Evolutionary conservation across 2,329 filamentous ascomycete genomes (phyloP).

Genomic region (Aspergillus terreus): DNA sequence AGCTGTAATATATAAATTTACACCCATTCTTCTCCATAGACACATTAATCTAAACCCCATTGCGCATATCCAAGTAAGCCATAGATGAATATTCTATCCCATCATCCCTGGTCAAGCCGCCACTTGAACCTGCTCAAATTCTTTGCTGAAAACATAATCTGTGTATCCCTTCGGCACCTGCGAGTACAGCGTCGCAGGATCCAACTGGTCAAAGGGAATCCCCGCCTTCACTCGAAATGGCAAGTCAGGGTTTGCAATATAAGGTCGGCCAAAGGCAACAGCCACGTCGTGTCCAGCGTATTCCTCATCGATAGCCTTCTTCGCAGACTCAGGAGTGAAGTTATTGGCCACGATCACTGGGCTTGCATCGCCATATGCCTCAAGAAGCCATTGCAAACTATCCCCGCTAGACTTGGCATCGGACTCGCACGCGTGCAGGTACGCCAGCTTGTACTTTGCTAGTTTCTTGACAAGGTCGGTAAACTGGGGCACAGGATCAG

Average conservation of each 20-base stretch:
- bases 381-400: slow-evolving; percentile 38
- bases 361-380: slow-evolving; percentile 40
- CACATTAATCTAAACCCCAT: too few relatives aligned
- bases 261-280: slow-evolving; percentile 33
- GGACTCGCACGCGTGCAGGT: slow-evolving; percentile 52
- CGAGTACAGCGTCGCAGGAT: slow-evolving; percentile 18
- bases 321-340: slow-evolving; percentile 36
- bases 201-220: slow-evolving; percentile 14
- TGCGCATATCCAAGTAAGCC: too few relatives aligned
- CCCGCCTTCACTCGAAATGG: slow-evolving; percentile 16
- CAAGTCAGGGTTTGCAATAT: slow-evolving; percentile 25
- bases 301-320: slow-evolving; percentile 26
- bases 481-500: slow-evolving; percentile 61
- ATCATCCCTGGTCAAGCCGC: too few relatives aligned
- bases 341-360: slow-evolving; percentile 49
- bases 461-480: slow-evolving; percentile 51
- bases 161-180: slow-evolving; percentile 12
- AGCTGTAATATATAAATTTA: too few relatives aligned
- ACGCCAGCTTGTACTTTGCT: slow-evolving; percentile 51
- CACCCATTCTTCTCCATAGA: too few relatives aligned
- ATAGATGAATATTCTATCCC: too few relatives aligned
- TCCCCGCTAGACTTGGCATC: slow-evolving; percentile 9
- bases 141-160: slow-evolving; percentile 31
- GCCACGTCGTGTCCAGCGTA: slow-evolving; percentile 20
- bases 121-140: slow-evolving; percentile 2